A percentile compares a stretch with the other conserved stretches of the same genome.
Conservation (phyloP, 768 basidiomycete genomes). For the Collybiopsis luxurians region DNA sequence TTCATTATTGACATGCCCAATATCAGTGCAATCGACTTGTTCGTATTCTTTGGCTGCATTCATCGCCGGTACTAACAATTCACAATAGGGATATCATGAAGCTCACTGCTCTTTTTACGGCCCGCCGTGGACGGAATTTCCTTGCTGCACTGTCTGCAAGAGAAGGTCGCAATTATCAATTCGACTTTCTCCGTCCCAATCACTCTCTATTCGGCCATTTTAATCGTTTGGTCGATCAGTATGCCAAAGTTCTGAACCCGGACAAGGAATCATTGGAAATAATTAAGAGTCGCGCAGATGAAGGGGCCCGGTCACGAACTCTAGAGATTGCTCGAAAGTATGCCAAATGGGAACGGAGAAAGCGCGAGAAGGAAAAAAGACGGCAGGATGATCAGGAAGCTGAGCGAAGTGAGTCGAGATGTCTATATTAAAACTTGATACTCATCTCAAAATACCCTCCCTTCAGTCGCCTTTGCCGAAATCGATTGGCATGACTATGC, state of each 20-base stretch:
- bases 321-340: conserved; percentile 74
- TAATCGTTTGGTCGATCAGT: conserved; percentile 96
- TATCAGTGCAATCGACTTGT: conserved; percentile 89
- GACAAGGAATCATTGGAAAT: conserved; percentile 69
- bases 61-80: conserved; percentile 9
- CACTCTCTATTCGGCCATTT: conserved; percentile 97
- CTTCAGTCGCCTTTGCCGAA: conserved; percentile 84
- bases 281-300: conserved; percentile 62
- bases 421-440: conserved; percentile 9
- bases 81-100: conserved; percentile 85
- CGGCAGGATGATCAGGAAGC: conserved; percentile 91
- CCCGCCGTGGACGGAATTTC: conserved; percentile 85
- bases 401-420: conserved; percentile 66
- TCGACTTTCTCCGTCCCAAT: conserved; percentile 94
- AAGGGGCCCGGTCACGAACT: conserved; percentile 71
- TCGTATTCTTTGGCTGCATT: conserved; percentile 30
- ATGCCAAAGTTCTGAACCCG: conserved; percentile 86
- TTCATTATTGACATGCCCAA: conserved; percentile 87
- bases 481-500: conserved; percentile 99
- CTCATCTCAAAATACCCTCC: neutral
- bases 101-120: conserved; percentile 93
- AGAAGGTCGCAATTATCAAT: conserved; percentile 96
- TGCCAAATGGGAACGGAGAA: conserved; percentile 86
- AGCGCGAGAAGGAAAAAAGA: conserved; percentile 82
- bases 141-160: conserved; percentile 78